Conservation (phyloP, 2,329 filamentous ascomycete species). For the Penicillium sp. region DNA sequence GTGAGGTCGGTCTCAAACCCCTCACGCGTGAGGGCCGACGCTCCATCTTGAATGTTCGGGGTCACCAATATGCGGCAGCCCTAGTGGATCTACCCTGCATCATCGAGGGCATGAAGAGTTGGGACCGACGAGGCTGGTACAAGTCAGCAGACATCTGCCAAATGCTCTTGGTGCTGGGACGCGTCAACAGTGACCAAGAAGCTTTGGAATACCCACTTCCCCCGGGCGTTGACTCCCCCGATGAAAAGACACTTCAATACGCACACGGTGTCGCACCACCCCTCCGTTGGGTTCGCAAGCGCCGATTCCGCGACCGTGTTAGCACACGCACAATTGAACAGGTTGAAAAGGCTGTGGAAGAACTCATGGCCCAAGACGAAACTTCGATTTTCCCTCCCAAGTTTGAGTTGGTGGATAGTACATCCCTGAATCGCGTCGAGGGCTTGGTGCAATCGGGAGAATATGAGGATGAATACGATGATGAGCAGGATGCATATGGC, state of each 20-base stretch:
- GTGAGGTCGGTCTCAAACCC: constrained; percentile 78
- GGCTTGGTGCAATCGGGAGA: constrained; percentile 47
- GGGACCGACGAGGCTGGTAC: constrained; percentile 83
- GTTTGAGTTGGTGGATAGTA: constrained; percentile 63
- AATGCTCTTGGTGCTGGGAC: constrained; percentile 78
- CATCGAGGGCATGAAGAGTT: constrained; percentile 88
- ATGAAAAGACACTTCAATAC: constrained; percentile 66
- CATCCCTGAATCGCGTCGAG: constrained; percentile 47
- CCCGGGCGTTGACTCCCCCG: constrained; percentile 59
- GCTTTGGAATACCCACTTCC: constrained; percentile 68
- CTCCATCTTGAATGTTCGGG: constrained; percentile 69
- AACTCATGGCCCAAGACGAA: constrained; percentile 69
- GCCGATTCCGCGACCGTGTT: constrained; percentile 78
- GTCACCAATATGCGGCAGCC: constrained; percentile 70
- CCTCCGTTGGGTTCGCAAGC: constrained; percentile 79
- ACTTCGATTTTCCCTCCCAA: constrained; percentile 57
- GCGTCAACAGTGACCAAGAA: constrained; percentile 65
- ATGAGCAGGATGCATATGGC: constrained; percentile 52
- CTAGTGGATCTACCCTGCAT: constrained; percentile 84
- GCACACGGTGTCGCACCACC: constrained; percentile 85
- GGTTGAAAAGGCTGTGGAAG: constrained; percentile 76
- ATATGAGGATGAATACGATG: constrained; percentile 50
- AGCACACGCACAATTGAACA: constrained; percentile 81
- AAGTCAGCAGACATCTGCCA: constrained; percentile 87
- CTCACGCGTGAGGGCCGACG: constrained; percentile 67